Conservation (phyloP, 345 rosid genomes). For the Pelargonium nanum region DNA sequence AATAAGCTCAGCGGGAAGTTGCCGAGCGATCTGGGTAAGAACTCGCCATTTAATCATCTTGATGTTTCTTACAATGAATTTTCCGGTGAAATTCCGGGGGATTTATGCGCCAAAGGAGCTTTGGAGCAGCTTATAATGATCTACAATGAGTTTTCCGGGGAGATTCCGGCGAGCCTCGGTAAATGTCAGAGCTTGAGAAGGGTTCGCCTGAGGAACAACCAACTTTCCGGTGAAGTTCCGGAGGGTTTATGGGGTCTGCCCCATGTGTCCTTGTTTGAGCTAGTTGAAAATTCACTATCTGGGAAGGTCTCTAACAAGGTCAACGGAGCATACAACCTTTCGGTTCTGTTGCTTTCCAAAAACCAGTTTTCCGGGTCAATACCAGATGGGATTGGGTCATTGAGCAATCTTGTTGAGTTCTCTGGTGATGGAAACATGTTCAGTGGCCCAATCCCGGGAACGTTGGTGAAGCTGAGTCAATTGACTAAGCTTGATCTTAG, state of each 20-base stretch:
- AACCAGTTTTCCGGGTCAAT: conserved; percentile 59
- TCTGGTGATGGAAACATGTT: conserved; percentile 53
- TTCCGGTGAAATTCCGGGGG: conserved; percentile 50
- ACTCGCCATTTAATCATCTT: conserved; percentile 63
- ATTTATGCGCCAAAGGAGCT: conserved; percentile 51
- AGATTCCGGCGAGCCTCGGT: conserved; percentile 45
- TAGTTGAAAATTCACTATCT: conserved; percentile 47
- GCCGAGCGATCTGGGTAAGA: conserved; percentile 62
- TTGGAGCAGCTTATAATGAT: conserved; percentile 64
- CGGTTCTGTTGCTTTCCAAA: conserved; percentile 43
- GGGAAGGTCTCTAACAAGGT: conserved; percentile 53
- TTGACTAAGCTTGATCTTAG: conserved; percentile 70
- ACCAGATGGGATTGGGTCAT: conserved; percentile 63
- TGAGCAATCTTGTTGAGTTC: conserved; percentile 40
- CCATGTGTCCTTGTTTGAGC: conserved; percentile 61
- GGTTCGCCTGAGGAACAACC: conserved; percentile 56
- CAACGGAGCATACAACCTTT: conserved; percentile 54
- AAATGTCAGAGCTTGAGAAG: conserved; percentile 56
- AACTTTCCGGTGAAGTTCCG: conserved; percentile 64
- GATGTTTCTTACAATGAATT: conserved; percentile 67
- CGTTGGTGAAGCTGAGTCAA: conserved; percentile 44
- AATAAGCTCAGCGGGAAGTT: conserved; percentile 56
- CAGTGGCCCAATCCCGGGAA: conserved; percentile 52
- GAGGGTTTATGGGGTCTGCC: conserved; percentile 82
- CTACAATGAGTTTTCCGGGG: conserved; percentile 58